Conservation (phyloP, 495 filamentous ascomycete species). For the Stereocaulon alpinum region DNA sequence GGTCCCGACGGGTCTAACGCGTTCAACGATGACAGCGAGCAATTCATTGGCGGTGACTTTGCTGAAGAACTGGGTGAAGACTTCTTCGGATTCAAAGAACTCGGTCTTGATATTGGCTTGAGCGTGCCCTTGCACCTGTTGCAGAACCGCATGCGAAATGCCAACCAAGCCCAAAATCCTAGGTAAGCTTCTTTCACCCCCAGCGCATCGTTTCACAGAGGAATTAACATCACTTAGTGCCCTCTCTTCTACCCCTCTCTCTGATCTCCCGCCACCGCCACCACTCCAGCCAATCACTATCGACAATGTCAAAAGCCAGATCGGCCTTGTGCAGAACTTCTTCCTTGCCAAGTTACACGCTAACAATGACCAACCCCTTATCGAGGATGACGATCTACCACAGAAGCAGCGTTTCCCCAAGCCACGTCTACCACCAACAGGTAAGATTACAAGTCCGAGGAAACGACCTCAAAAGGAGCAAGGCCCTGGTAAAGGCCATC, state of each 20-base stretch:
- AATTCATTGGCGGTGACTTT: slow-evolving; percentile 94
- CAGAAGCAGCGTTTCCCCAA: slow-evolving; percentile 83
- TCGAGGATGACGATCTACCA: slow-evolving; percentile 93
- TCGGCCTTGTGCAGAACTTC: slow-evolving; percentile 80
- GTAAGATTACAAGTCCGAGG: slow-evolving; percentile 84
- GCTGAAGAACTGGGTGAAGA: slow-evolving; percentile 96
- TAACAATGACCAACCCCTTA: slow-evolving; percentile 66
- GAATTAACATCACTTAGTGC: slow-evolving; percentile 24
- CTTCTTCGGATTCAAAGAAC: slow-evolving; percentile 96
- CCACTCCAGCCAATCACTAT: slow-evolving; percentile 69
- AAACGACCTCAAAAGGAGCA: slow-evolving; percentile 77
- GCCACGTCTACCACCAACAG: slow-evolving; percentile 85
- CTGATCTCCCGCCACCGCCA: slow-evolving; percentile 55
- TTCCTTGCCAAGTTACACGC: slow-evolving; percentile 79
- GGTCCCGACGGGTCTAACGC: slow-evolving; percentile 78
- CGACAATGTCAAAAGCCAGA: slow-evolving; percentile 64
- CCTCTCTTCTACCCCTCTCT: slow-evolving; percentile 35
- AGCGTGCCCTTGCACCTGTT: slow-evolving; percentile 91
- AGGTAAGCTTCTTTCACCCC: slow-evolving; percentile 35
- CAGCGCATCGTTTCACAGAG: slow-evolving; percentile 9
- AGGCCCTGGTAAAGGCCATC: slow-evolving; percentile 50
- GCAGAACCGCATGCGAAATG: slow-evolving; percentile 77
- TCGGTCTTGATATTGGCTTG: slow-evolving; percentile 76
- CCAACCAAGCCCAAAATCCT: slow-evolving; percentile 65
- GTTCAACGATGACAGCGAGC: slow-evolving; percentile 93